phyloP scores from a whole-genome alignment of 306 rosid genomes.

The Vigna angularis region DNA sequence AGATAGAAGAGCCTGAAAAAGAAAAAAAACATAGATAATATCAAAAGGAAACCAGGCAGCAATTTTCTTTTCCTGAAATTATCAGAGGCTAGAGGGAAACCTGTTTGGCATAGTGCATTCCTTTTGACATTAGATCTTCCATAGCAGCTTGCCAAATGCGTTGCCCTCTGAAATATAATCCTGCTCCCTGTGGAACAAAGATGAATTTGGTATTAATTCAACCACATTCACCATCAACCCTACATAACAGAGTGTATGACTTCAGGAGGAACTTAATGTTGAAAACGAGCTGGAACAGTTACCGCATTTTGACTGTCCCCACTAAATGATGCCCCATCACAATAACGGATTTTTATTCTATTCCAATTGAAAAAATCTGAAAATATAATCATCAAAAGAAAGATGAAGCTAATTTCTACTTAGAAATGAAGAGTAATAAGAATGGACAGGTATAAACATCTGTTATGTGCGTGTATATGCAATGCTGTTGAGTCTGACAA shows the following conservation, averaged over 20 bases:
- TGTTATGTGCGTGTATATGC: background rate
- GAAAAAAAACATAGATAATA: slow-evolving; percentile 1
- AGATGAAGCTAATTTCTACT: slow-evolving; percentile 9
- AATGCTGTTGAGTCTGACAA: slow-evolving; percentile 28
- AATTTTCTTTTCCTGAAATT: background rate
- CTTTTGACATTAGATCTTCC: slow-evolving; percentile 77
- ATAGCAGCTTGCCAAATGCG: slow-evolving; percentile 86
- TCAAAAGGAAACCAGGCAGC: slow-evolving; percentile 31
- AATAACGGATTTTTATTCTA: slow-evolving; percentile 83
- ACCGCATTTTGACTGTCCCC: slow-evolving; percentile 78
- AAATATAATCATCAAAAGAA: slow-evolving; percentile 37
- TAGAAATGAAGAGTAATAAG: slow-evolving; percentile 31
- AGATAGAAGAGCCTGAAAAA: slow-evolving; percentile 73
- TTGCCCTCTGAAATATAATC: slow-evolving; percentile 82
- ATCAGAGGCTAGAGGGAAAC: slow-evolving; percentile 43
- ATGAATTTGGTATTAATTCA: slow-evolving; percentile 37
- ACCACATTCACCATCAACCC: slow-evolving; percentile 9
- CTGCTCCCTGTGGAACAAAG: slow-evolving; percentile 58
- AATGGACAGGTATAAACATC: background rate
- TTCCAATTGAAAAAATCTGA: slow-evolving; percentile 91
- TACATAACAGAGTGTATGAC: background rate
- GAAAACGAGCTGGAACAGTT: slow-evolving; percentile 29
- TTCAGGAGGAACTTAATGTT: slow-evolving; percentile 8
- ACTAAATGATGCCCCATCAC: slow-evolving; percentile 91
- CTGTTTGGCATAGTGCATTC: slow-evolving; percentile 86